Conservation (phyloP, 23 red algal genomes). For the Rhodosorus marinus region DNA sequence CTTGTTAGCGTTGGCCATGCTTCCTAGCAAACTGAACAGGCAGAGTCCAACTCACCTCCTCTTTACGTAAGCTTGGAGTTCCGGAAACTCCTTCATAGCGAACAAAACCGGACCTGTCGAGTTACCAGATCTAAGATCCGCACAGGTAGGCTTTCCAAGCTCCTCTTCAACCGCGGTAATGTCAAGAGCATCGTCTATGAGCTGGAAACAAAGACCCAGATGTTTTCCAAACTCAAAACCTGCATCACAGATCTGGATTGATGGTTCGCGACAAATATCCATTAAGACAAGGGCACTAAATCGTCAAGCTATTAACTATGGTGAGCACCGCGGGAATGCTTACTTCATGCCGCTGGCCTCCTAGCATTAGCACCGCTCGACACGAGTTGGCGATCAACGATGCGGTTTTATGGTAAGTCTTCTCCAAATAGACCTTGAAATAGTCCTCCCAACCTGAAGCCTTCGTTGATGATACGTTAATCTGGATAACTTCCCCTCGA, state of each 20-base stretch:
- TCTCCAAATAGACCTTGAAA: constrained; percentile 57
- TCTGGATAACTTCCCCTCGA: constrained; percentile 82
- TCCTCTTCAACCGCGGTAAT: constrained; percentile 2
- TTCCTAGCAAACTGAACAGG: no score
- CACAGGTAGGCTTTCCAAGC: constrained; percentile 71
- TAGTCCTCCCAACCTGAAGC: constrained; percentile 1
- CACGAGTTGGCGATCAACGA: constrained; percentile 92
- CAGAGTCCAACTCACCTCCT: no score
- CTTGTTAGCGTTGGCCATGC: no score
- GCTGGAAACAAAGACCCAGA: constrained; percentile 80
- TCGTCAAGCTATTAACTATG: no score
- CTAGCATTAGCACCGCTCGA: constrained; percentile 69
- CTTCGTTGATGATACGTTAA: constrained; percentile 4
- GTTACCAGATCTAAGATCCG: constrained; percentile 54
- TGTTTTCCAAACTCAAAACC: constrained; percentile 69
- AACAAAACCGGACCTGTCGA: constrained; percentile 79
- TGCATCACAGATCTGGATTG: constrained; percentile 15
- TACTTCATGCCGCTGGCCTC: constrained; percentile 13
- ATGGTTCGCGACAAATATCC: no score
- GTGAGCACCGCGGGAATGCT: not conserved
- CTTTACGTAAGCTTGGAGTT: constrained; percentile 21
- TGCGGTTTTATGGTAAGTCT: constrained; percentile 94
- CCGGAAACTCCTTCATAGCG: constrained; percentile 28
- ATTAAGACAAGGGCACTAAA: no score
- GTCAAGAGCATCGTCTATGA: constrained; percentile 89